Evolutionary conservation across 352 stramenopile species (phyloP), one percentile per base, ranked within the genome.

Genomic region (Globisporangium spinosum): DNA sequence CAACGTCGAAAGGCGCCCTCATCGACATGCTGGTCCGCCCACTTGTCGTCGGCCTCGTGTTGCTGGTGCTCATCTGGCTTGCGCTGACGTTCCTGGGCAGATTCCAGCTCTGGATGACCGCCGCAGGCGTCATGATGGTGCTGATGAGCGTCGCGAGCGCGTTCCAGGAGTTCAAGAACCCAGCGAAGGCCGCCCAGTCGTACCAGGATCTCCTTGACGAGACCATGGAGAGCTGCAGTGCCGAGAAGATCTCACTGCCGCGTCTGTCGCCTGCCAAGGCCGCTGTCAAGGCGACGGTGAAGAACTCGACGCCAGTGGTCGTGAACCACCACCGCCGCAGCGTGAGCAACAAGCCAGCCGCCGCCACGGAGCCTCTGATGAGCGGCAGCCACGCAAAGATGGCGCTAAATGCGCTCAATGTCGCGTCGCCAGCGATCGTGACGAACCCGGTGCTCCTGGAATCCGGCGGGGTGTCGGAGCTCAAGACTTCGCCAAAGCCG

Each of bases 91-190:
- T 77, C 57, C 65, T 89, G 38, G 79, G 77, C 70, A 68, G 66
- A 17, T 82, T 87, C 62, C 79, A 89, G 70, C 74, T 90, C 38
- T 91, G 80, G 81, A 88, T 91, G 83, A 90, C 77, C 2, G 70
- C 70, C 34, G 81, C 77, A 6, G 83, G 83, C 15, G 73, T 91
- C 20, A 58, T 83, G 40, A 88, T 91, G 79, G 68, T 91, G 17
- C 73, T 76, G 13, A 71, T 89, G 62, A 91, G 81, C 68, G 74
- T 91, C 20, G 73, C 74, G 15, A 89, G 72, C 62, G 81, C 82
- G 23, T 76, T 89, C 51, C 82, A 90, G 69, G 83, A 90, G 72
- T 82, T 91, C 67, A 77, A 76, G 57, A 45, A 75, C 34, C 65
- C 72, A 56, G 6, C 63, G n/a, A 74, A 83, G 66, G 71, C 63